Percentiles rank a stretch among this genome's conserved stretches.
Evolutionary conservation across 2,329 filamentous ascomycete genomes (phyloP).

Genomic region (Trichoderma lentiforme): DNA sequence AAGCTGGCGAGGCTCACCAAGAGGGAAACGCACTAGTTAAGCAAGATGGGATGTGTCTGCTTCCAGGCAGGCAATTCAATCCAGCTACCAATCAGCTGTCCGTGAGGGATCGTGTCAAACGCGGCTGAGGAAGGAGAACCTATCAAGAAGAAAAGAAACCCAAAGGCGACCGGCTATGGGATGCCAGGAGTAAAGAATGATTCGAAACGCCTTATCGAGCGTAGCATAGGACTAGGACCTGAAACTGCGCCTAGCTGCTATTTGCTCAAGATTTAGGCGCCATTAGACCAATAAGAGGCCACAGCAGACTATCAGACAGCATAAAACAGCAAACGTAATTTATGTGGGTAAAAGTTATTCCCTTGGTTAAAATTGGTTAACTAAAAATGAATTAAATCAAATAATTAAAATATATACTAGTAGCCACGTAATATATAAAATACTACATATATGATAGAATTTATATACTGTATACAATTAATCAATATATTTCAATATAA

Average conservation of each 20-base stretch:
- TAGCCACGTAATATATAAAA: no score
- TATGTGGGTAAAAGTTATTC: not conserved
- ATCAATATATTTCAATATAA: not conserved
- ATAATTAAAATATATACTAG: not conserved
- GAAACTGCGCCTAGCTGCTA: not conserved
- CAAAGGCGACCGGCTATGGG: not conserved
- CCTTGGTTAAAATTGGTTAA: not conserved
- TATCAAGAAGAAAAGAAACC: not conserved
- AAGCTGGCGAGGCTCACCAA: slow-evolving; percentile 24
- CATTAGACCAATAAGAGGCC: not conserved
- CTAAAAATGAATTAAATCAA: not conserved
- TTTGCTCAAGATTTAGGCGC: not conserved
- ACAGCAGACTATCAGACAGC: not conserved
- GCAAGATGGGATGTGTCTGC: slow-evolving; percentile 34
- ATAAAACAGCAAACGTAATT: not conserved
- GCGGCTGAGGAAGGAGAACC: not conserved
- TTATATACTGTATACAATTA: no score
- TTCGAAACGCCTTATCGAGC: not conserved
- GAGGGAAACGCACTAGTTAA: slow-evolving; percentile 29
- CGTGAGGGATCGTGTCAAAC: slow-evolving; percentile 4
- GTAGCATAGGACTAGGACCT: not conserved
- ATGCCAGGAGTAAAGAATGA: slow-evolving; percentile 1
- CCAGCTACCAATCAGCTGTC: not conserved
- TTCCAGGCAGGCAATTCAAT: slow-evolving; percentile 35
- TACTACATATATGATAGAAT: no score